A percentile compares a stretch with the other conserved stretches of the same genome.
Evolutionary conservation across 352 stramenopile species (phyloP).

Genomic region (Phytophthora crassamura): DNA sequence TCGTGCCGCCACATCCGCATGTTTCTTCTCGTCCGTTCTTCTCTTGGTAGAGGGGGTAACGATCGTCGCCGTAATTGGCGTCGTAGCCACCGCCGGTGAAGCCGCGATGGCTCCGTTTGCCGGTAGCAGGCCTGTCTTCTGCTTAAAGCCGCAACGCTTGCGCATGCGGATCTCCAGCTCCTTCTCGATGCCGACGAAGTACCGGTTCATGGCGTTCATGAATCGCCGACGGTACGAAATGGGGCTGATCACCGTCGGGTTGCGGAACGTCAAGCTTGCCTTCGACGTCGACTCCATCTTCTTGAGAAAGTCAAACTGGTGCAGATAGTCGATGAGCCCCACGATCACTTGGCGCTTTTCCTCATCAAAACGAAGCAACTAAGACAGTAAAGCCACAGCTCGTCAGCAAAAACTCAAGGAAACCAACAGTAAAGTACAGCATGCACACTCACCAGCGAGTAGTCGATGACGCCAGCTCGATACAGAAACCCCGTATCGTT

Average conservation of each 20-base stretch:
- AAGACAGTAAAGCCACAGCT: slow-evolving; percentile 4
- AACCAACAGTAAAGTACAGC: neutral
- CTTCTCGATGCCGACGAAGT: slow-evolving; percentile 83
- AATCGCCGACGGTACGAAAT: slow-evolving; percentile 82
- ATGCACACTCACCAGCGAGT: slow-evolving; percentile 71
- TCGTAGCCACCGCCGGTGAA: neutral
- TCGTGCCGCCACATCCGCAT: slow-evolving; percentile 39
- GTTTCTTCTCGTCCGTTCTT: slow-evolving; percentile 26
- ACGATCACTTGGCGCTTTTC: slow-evolving; percentile 76
- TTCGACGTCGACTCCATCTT: slow-evolving; percentile 92
- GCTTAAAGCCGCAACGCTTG: slow-evolving; percentile 46
- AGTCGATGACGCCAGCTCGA: slow-evolving; percentile 83
- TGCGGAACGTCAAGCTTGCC: slow-evolving; percentile 80
- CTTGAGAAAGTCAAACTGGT: slow-evolving; percentile 91
- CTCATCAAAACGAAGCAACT: slow-evolving; percentile 87
- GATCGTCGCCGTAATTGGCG: slow-evolving; percentile 6
- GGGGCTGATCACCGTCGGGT: slow-evolving; percentile 86
- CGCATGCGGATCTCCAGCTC: slow-evolving; percentile 77
- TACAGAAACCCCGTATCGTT: slow-evolving; percentile 83
- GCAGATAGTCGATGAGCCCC: slow-evolving; percentile 87
- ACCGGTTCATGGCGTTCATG: slow-evolving; percentile 84
- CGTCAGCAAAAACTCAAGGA: slow-evolving; percentile 11
- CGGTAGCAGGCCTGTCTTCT: slow-evolving; percentile 22
- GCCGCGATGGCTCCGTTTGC: neutral
- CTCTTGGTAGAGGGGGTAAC: neutral